phyloP scores from a whole-genome alignment of 2,329 filamentous ascomycete genomes.

The Colletotrichum tamarilloi region DNA sequence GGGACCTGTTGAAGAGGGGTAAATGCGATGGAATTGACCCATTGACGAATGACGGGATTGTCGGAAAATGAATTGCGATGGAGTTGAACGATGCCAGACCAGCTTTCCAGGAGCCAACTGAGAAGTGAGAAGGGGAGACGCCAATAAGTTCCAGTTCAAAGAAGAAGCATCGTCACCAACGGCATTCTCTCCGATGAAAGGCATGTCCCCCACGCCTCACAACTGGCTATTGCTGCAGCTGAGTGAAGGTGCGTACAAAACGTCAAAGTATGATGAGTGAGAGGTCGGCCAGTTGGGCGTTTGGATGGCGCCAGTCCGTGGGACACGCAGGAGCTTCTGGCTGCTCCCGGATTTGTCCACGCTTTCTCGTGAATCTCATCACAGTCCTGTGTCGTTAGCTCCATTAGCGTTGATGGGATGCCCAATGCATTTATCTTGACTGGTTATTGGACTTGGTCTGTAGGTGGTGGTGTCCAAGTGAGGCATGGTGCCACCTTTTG shows the following conservation, averaged over 20 bases:
- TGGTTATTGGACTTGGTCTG: background rate
- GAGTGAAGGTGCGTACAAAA: background rate
- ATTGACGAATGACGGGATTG: background rate
- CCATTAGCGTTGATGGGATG: background rate
- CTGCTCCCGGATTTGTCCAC: background rate
- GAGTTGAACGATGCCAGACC: background rate
- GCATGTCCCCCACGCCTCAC: background rate
- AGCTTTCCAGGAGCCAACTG: background rate
- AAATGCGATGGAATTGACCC: background rate
- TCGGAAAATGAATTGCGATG: conserved; percentile 5
- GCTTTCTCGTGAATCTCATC: background rate
- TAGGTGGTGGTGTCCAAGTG: background rate
- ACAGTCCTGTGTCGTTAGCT: background rate
- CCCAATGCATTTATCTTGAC: background rate
- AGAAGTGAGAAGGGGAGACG: background rate
- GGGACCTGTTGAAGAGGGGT: background rate
- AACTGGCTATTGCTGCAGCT: background rate
- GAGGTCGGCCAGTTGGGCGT: background rate
- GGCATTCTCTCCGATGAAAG: conserved; percentile 6
- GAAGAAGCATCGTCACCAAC: background rate
- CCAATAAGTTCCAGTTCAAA: background rate
- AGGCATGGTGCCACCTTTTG: background rate
- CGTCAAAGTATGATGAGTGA: background rate
- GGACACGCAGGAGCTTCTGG: background rate
- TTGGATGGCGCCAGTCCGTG: background rate